Base-by-base conservation (phyloP, 2,329 filamentous ascomycete species). In the Alternaria brassicae region DNA sequence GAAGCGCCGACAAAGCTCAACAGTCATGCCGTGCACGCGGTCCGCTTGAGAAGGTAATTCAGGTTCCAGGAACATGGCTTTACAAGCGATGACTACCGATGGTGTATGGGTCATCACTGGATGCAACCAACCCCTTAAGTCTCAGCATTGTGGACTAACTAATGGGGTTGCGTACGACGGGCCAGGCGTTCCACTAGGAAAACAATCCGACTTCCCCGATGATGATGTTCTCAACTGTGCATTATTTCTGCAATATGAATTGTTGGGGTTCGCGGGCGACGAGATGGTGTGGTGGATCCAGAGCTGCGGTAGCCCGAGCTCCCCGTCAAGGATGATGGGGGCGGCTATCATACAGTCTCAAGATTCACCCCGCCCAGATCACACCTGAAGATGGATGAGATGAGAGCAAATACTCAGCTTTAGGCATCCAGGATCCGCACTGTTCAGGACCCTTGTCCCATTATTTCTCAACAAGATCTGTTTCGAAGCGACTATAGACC, bases 301-400 rank as follows among this genome's bases (percentile, higher is more conserved):
- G 37, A 23, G 41, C 42, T 47, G 39, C 61, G 58, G 61, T 56
- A 58, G 54, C 55, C 68, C 67, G 61, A 59, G 57, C 61, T 66
- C 67, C 63, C 58, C 66, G 61, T 36, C 61, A 67, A 55, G 62
- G 65, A 62, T 68, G 52, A 42, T 61, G 53, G 54, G 57, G 53
- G 63, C 54, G 61, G 65, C 62, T 56, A 66, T 40, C 42, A 48
- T 63, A 56, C 25, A 27, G 7, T 53, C 60, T 53, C 28, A 42
- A 23, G 37, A 48, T 61, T 53, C 23, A 42, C 53, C 58, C 65
- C 61, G 55, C 59, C 58, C 62, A 39, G 44, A 50, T 53, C 56
- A 53, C 54, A 44, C 60, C 42, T 25, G 37, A 53, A 51, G 44
- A 58, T 47, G 59, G 63, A 53, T 62, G 56, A 60, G 61, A 58